Percentiles rank a stretch among this genome's conserved stretches.
These are phyloP conservation scores for Aspergillus incahuasiensis DNA, from an alignment of 495 filamentous ascomycete species.

Conservation along the genomic window DNA sequence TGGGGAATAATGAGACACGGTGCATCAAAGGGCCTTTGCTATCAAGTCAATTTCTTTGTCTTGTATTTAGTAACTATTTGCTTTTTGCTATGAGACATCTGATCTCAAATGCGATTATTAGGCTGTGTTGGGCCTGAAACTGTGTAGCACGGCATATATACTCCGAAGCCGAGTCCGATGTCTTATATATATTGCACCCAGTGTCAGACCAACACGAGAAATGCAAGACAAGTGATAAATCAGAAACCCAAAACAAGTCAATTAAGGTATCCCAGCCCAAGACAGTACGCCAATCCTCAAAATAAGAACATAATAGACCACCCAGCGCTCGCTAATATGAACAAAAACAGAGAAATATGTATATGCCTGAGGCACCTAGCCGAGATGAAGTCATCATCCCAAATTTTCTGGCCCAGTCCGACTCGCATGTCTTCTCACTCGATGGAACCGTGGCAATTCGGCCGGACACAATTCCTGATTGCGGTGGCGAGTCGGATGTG, in stretches of 20 bases:
- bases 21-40: neutral
- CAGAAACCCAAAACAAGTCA: neutral
- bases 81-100: neutral
- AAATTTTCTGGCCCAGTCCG: neutral
- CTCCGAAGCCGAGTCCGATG: neutral
- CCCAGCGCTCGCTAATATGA: neutral
- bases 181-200: neutral
- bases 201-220: neutral
- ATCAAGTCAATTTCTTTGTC: neutral
- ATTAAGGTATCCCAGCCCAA: neutral
- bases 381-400: neutral
- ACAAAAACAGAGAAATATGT: neutral
- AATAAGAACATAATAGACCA: neutral
- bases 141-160: neutral
- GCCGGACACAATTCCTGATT: neutral
- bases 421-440: neutral
- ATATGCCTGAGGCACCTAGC: neutral
- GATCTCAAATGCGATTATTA: neutral
- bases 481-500: neutral
- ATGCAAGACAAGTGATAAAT: neutral
- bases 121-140: neutral
- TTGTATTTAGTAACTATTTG: neutral
- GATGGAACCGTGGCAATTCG: neutral
- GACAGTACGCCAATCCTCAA: neutral
- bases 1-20: neutral